phyloP scores from a whole-genome alignment of 176 grass and related monocot species.

The Elymus sibiricus region DNA sequence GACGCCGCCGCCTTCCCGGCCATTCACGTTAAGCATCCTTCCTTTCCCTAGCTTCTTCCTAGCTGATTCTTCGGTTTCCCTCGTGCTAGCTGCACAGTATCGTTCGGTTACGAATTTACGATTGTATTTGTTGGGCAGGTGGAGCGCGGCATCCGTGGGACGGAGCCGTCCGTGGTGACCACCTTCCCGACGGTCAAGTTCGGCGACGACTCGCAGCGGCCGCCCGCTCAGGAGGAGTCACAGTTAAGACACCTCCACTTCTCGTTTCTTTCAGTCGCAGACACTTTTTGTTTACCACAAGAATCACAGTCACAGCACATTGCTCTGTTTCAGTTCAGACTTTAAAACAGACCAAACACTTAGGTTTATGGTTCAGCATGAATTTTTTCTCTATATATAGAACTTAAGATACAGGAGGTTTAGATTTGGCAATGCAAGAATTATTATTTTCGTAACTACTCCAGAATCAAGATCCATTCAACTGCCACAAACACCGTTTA shows the following conservation, averaged over 20 bases:
- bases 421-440: too few relatives aligned
- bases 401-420: too few relatives aligned
- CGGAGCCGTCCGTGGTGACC: constrained; percentile 54
- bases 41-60: not conserved
- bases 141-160: constrained; percentile 36
- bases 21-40: not conserved
- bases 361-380: too few relatives aligned
- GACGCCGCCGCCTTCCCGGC: not conserved
- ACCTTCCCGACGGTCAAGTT: constrained; percentile 64
- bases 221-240: constrained; percentile 30
- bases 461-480: too few relatives aligned
- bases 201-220: constrained; percentile 16
- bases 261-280: not conserved
- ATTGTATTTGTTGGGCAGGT: not conserved
- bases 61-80: too few relatives aligned
- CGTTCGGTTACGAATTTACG: too few relatives aligned
- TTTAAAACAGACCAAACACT: too few relatives aligned
- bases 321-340: not conserved
- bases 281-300: not conserved
- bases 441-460: too few relatives aligned
- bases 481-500: too few relatives aligned
- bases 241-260: constrained; percentile 35
- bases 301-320: not conserved
- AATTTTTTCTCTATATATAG: too few relatives aligned
- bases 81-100: not conserved